Evolutionary conservation across 352 stramenopile genomes (phyloP), one percentile per base, ranked within the genome.

Genomic region (Globisporangium canariense): DNA sequence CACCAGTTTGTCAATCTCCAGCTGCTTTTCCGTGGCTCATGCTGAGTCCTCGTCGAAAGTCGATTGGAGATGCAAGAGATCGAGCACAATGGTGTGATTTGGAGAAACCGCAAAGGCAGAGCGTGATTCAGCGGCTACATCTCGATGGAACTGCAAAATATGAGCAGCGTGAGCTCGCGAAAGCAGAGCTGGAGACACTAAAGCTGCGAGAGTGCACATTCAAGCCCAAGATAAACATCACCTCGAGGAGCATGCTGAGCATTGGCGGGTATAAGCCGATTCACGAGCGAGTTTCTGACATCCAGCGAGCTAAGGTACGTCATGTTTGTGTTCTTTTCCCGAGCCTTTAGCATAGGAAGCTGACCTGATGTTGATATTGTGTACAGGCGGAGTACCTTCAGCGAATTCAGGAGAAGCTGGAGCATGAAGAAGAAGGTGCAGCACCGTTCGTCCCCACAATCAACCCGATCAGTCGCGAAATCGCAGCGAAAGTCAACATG

Each of bases 281-380:
- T 58, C 81, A 92, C 11, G 62, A 88, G 38, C 78, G 85, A 1
- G 54, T 92, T 8, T 69, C 64, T 0, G 80, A 90, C 32, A 66
- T 92, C 25, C 83, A 91, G 47, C 79, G 81, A 10, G 74, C 76
- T 40, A 91, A 90, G 77, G 82, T 93, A 69, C n/a, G 30, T 34
- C 13, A 45, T 34, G 25, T 9, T 36, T 41, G 34, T 14, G 16
- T 43, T 8, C 59, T 18, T 32, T 54, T 2, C 13, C 30, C 8
- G 14, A 32, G 4, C 4, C 9, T 1, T 25, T 3, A 7, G 10
- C 9, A 16, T 14, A n/a, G 7, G 9, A n/a, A n/a, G 2, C 3
- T 58, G 22, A 25, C 6, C 11, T n/a, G 8, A 36, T 43, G 55
- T 2, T 51, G 8, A 56, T 47, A 13, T 6, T 59, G 73, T 53